These are phyloP conservation scores for Aspergillus nanangensis DNA, from an alignment of 495 filamentous ascomycete species.

Conservation along the genomic window DNA sequence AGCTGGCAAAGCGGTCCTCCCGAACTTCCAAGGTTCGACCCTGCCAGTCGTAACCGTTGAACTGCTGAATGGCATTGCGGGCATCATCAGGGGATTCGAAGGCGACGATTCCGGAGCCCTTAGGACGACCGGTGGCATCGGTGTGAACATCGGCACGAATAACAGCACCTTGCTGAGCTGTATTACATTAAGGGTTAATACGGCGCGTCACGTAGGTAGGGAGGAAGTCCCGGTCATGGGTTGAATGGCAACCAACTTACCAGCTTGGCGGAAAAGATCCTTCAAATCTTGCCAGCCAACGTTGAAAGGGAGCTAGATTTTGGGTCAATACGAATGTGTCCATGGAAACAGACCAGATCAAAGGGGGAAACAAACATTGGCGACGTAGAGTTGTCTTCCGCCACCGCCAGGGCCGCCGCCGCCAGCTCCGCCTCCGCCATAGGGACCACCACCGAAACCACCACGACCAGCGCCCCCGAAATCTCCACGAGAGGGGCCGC, in stretches of 20 bases:
- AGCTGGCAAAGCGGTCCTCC: constrained; percentile 87
- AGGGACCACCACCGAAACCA: constrained; percentile 39
- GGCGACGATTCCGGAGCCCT: constrained; percentile 92
- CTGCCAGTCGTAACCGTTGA: constrained; percentile 99
- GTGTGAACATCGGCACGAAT: constrained; percentile 95
- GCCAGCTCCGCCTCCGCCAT: no score
- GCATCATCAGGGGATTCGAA: constrained; percentile 94
- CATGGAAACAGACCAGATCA: background rate
- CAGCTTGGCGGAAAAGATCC: constrained; percentile 97
- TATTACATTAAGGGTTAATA: constrained; percentile 34
- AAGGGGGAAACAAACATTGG: constrained; percentile 76
- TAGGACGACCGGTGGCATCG: constrained; percentile 87
- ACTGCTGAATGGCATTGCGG: constrained; percentile 90
- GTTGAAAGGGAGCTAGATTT: constrained; percentile 85
- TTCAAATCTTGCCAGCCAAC: constrained; percentile 99
- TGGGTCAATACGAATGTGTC: constrained; percentile 3
- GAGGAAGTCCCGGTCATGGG: no score
- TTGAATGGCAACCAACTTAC: no score
- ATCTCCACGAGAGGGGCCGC: constrained; percentile 64
- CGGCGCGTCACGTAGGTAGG: no score
- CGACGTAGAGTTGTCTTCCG: constrained; percentile 90
- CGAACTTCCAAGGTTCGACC: constrained; percentile 89
- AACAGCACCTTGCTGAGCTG: constrained; percentile 70
- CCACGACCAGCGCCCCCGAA: constrained; percentile 51
- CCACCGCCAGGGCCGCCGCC: constrained; percentile 51